phyloP scores from a whole-genome alignment of 768 basidiomycete genomes.

The Baorangia bicolor region DNA sequence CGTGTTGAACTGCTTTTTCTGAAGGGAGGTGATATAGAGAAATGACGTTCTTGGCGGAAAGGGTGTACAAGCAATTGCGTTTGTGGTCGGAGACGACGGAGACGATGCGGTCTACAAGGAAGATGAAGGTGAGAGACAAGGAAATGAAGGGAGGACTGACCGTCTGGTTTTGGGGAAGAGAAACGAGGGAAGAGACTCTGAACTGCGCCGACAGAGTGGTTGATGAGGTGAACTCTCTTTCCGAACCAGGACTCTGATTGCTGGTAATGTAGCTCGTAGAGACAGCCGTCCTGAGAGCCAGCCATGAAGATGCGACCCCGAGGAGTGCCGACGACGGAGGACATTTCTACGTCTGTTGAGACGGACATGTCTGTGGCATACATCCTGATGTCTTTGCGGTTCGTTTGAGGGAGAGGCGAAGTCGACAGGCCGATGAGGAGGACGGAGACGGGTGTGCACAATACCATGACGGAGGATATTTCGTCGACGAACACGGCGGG shows the following conservation, averaged over 20 bases:
- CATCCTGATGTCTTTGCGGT: conserved; percentile 75
- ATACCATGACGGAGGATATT: conserved; percentile 83
- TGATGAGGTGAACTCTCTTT: conserved; percentile 79
- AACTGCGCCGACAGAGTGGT: conserved; percentile 79
- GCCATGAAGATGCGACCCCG: conserved; percentile 92
- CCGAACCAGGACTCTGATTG: conserved; percentile 91
- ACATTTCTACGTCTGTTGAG: conserved; percentile 81
- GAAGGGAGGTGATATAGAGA: conserved; percentile 62
- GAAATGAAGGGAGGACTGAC: conserved; percentile 40
- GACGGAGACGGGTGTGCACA: conserved; percentile 83
- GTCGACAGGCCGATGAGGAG: conserved; percentile 79
- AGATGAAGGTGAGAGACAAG: conserved; percentile 1
- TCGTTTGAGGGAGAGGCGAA: conserved; percentile 41
- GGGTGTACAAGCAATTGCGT: conserved; percentile 76
- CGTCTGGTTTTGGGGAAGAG: conserved; percentile 58
- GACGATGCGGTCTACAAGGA: conserved; percentile 63
- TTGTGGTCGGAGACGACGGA: conserved; percentile 63
- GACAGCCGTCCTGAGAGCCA: conserved; percentile 77
- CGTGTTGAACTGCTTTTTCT: conserved; percentile 65
- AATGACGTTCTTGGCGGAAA: conserved; percentile 64
- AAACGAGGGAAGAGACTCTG: conserved; percentile 80
- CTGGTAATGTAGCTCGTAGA: conserved; percentile 93
- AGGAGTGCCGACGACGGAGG: conserved; percentile 71
- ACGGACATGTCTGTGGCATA: conserved; percentile 87
- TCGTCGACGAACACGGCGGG: conserved; percentile 88